Conservation (phyloP, 2,329 filamentous ascomycete species). For the Meredithiella fracta region DNA sequence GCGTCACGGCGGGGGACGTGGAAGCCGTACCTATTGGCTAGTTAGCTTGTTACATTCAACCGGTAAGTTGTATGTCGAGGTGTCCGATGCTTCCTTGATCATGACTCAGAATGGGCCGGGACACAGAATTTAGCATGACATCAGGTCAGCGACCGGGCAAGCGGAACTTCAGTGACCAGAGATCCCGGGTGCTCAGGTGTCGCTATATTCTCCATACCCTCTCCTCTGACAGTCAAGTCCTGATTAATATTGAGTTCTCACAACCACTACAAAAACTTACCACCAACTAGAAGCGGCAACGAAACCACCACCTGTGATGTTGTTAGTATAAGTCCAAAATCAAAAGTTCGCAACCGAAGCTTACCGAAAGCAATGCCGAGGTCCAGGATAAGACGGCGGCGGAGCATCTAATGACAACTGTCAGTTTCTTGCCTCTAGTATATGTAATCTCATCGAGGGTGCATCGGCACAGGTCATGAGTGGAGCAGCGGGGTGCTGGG, state of each 20-base stretch:
- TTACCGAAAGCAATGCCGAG: conserved; percentile 39
- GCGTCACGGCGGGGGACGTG: conserved; percentile 43
- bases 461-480: no score
- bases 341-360: conserved; percentile 18
- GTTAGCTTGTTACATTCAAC: neutral
- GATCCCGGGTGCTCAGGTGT: neutral
- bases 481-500: no score
- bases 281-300: conserved; percentile 40
- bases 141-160: neutral
- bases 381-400: conserved; percentile 41
- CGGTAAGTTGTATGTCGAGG: no score
- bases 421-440: neutral
- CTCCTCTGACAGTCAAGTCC: neutral
- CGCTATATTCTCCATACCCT: neutral
- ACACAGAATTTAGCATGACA: neutral
- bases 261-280: conserved; percentile 25
- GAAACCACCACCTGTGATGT: conserved; percentile 33
- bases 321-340: conserved; percentile 1
- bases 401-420: conserved; percentile 34
- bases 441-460: neutral
- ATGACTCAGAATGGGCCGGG: neutral
- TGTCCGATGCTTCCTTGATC: neutral
- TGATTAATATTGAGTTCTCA: neutral
- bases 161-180: neutral
- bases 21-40: conserved; percentile 39